phyloP scores from a whole-genome alignment of 2,329 filamentous ascomycete species.

The Venturia nashicola region DNA sequence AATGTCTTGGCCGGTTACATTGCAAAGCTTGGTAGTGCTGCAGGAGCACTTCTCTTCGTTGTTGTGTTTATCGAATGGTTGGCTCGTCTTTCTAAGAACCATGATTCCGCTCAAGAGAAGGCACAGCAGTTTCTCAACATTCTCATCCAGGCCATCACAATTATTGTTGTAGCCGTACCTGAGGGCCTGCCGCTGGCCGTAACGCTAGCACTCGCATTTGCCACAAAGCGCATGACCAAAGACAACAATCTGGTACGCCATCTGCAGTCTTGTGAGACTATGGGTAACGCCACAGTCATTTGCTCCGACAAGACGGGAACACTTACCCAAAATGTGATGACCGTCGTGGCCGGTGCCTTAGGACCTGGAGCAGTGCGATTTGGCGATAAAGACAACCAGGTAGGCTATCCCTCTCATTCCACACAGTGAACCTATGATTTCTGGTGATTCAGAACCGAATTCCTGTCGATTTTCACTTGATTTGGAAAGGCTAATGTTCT shows the following conservation, averaged over 20 bases:
- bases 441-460: too few relatives aligned
- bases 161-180: conserved; percentile 57
- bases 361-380: conserved; percentile 43
- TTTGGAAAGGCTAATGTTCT: not conserved
- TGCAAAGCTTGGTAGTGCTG: conserved; percentile 63
- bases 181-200: conserved; percentile 56
- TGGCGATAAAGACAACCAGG: conserved; percentile 7
- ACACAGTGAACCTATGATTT: too few relatives aligned
- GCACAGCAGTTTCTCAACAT: conserved; percentile 58
- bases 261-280: conserved; percentile 56
- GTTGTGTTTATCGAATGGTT: conserved; percentile 80
- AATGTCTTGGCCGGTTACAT: conserved; percentile 67
- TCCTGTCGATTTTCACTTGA: not conserved
- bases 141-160: conserved; percentile 52
- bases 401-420: not conserved
- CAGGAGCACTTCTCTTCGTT: conserved; percentile 68
- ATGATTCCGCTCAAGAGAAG: conserved; percentile 57
- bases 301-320: conserved; percentile 74
- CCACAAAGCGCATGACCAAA: conserved; percentile 54
- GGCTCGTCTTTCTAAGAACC: conserved; percentile 47
- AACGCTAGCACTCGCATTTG: conserved; percentile 55
- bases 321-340: conserved; percentile 64
- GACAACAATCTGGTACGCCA: conserved; percentile 60
- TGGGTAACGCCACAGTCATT: conserved; percentile 62
- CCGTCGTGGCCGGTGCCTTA: conserved; percentile 59